These are phyloP conservation scores for Lodderomyces oxycetoniae DNA, from an alignment of 1,139 yeast species.

Conservation along the genomic window DNA sequence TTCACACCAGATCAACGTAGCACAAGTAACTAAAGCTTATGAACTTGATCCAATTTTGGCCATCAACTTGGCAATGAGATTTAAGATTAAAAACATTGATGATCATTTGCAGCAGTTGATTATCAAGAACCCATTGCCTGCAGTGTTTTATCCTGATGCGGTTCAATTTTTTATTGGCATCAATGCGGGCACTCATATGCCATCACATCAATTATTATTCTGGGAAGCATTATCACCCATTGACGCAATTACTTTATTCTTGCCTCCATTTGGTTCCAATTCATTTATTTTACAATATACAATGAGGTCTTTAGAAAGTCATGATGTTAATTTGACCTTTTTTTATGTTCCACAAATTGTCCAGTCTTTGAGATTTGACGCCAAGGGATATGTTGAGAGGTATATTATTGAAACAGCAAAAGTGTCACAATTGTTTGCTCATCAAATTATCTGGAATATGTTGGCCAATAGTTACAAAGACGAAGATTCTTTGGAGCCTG, in stretches of 20 bases:
- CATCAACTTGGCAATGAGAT: slow-evolving; percentile 61
- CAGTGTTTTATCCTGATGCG: slow-evolving; percentile 60
- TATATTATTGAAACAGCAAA: slow-evolving; percentile 90
- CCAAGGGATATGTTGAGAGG: slow-evolving; percentile 78
- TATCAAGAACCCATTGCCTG: slow-evolving; percentile 53
- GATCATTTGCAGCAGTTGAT: slow-evolving; percentile 47
- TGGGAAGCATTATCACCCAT: slow-evolving; percentile 82
- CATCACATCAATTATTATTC: slow-evolving; percentile 49
- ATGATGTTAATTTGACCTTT: slow-evolving; percentile 84
- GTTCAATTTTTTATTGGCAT: slow-evolving; percentile 52
- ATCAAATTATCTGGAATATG: slow-evolving; percentile 98
- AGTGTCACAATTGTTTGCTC: slow-evolving; percentile 87
- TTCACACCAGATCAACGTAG: slow-evolving; percentile 29
- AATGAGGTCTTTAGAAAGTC: slow-evolving; percentile 83
- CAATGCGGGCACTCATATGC: slow-evolving; percentile 38
- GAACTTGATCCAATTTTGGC: slow-evolving; percentile 69
- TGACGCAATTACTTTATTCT: slow-evolving; percentile 78
- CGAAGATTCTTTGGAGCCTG: slow-evolving; percentile 79
- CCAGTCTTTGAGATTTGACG: slow-evolving; percentile 81
- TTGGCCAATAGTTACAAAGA: slow-evolving; percentile 88
- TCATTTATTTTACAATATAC: slow-evolving; percentile 78
- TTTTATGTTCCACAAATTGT: slow-evolving; percentile 98
- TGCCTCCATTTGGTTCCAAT: slow-evolving; percentile 68
- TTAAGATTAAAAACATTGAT: slow-evolving; percentile 38
- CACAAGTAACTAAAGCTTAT: slow-evolving; percentile 53